Conservation (phyloP, 2,329 filamentous ascomycete genomes). For the Stagonosporopsis vannaccii region DNA sequence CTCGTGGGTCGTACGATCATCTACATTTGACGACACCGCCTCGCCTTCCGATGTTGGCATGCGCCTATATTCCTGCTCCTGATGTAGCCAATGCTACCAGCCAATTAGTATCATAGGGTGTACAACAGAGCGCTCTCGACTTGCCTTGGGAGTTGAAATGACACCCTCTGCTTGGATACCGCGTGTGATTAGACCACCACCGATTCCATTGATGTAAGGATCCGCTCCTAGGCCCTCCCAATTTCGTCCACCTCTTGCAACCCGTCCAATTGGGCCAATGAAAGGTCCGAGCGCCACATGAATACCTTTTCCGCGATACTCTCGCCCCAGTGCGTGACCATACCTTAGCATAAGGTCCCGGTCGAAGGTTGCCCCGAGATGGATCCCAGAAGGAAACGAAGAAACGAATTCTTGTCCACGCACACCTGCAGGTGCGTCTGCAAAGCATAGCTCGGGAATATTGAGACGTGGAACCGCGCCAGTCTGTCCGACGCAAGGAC, state of each 20-base stretch:
- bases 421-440: constrained; percentile 48
- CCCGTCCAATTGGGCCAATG: constrained; percentile 73
- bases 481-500: constrained; percentile 46
- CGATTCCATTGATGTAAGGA: constrained; percentile 67
- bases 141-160: constrained; percentile 32
- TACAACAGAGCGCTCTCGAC: no score
- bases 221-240: constrained; percentile 78
- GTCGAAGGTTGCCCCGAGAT: constrained; percentile 72
- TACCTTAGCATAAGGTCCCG: constrained; percentile 73
- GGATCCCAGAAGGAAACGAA: constrained; percentile 40
- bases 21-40: constrained; percentile 67
- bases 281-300: constrained; percentile 74
- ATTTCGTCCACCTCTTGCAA: constrained; percentile 73
- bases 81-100: constrained; percentile 47
- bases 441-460: constrained; percentile 50
- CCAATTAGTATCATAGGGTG: constrained; percentile 30
- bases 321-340: constrained; percentile 71
- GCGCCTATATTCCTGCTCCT: constrained; percentile 65
- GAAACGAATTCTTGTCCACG: constrained; percentile 43
- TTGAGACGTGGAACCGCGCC: constrained; percentile 47
- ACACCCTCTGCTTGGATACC: constrained; percentile 64
- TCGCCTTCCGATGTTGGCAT: constrained; percentile 56
- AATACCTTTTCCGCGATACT: constrained; percentile 74
- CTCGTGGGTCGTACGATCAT: constrained; percentile 71
- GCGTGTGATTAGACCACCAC: constrained; percentile 56